These are phyloP conservation scores for Macaranga tanarius DNA, from an alignment of 441 rosid genomes.

Conservation along the genomic window DNA sequence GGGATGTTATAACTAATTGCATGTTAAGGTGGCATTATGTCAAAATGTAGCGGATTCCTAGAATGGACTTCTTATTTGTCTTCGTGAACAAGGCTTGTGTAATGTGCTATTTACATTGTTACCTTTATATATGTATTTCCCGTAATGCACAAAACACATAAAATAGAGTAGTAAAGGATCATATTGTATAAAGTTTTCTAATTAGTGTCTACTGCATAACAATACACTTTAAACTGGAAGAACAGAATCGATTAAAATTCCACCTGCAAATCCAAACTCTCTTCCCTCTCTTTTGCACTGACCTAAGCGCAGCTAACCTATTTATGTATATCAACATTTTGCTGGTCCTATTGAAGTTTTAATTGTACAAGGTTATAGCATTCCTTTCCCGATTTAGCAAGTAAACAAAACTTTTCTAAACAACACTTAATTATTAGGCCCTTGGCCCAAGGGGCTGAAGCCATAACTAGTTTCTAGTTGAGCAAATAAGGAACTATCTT, in stretches of 20 bases:
- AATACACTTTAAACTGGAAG: background rate
- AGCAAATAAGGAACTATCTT: background rate
- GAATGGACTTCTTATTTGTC: background rate
- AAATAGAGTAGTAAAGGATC: too few species aligned
- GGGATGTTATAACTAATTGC: background rate
- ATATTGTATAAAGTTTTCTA: background rate
- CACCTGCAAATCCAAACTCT: background rate
- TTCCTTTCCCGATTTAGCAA: background rate
- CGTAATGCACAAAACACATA: background rate
- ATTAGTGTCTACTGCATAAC: background rate
- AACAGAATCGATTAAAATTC: background rate
- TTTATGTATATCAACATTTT: too few species aligned
- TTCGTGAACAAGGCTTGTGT: too few species aligned
- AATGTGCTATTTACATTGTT: too few species aligned
- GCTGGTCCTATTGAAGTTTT: background rate
- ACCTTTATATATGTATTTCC: background rate
- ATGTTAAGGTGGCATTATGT: slow-evolving; percentile 5
- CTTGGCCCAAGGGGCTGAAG: background rate
- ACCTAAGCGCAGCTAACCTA: background rate
- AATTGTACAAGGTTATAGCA: background rate
- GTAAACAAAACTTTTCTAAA: background rate
- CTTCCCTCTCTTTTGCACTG: background rate
- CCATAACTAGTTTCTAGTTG: background rate
- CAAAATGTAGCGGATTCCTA: background rate
- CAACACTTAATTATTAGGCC: background rate